These are phyloP conservation scores for Solanum tarapatanum DNA, from an alignment of 257 asterid genomes.

Conservation along the genomic window DNA sequence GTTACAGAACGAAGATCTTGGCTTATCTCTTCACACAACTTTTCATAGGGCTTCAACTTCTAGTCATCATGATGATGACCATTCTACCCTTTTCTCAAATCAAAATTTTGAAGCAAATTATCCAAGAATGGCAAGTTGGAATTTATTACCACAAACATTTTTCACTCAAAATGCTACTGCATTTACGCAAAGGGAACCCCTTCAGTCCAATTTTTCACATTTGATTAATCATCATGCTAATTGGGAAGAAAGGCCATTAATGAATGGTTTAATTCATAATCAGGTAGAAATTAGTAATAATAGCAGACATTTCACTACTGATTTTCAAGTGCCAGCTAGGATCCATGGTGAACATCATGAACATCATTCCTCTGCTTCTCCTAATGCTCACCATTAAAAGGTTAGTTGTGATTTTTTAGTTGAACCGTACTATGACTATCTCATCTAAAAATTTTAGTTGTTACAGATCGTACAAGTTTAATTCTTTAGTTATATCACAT, in stretches of 20 bases:
- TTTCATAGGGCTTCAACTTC: background rate
- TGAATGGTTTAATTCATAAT: slow-evolving; percentile 66
- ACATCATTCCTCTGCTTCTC: slow-evolving; percentile 97
- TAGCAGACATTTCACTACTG: slow-evolving; percentile 44
- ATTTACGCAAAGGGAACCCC: slow-evolving; percentile 99
- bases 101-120: slow-evolving; percentile 3
- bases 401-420: background rate
- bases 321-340: slow-evolving; percentile 80
- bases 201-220: slow-evolving; percentile 99
- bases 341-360: slow-evolving; percentile 96
- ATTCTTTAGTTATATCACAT: background rate
- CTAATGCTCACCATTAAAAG: slow-evolving; percentile 58
- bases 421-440: background rate
- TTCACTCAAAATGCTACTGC: slow-evolving; percentile 1
- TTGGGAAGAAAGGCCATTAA: background rate
- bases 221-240: slow-evolving; percentile 40
- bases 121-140: background rate
- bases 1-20: slow-evolving; percentile 55
- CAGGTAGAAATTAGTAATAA: slow-evolving; percentile 25
- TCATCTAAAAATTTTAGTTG: background rate
- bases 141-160: background rate
- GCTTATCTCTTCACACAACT: slow-evolving; percentile 1
- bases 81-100: background rate
- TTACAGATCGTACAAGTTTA: background rate
- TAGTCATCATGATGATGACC: background rate